A percentile compares a stretch with the other conserved stretches of the same genome.
Conservation (phyloP, 805 yeast genomes). For the Cyberlindnera subsufficiens region DNA sequence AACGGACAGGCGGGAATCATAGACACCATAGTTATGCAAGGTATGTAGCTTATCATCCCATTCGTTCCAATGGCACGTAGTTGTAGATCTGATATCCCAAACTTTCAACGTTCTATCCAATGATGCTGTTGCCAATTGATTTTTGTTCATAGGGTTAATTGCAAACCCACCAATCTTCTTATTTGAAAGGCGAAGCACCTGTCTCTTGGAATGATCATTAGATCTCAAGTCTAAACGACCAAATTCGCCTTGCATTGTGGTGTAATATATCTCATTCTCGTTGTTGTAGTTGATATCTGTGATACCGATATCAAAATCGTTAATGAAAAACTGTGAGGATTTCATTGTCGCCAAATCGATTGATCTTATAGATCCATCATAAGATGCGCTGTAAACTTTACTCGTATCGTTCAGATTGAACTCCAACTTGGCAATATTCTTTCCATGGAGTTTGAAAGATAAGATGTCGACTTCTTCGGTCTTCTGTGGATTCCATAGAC, state of each 20-base stretch:
- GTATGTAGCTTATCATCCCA: slow-evolving; percentile 34
- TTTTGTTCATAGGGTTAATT: slow-evolving; percentile 59
- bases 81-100: slow-evolving; percentile 74
- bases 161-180: slow-evolving; percentile 90
- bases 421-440: slow-evolving; percentile 59
- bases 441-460: slow-evolving; percentile 69
- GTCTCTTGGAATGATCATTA: slow-evolving; percentile 27
- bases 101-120: slow-evolving; percentile 77
- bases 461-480: slow-evolving; percentile 45
- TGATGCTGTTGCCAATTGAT: slow-evolving; percentile 82
- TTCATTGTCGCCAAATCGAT: slow-evolving; percentile 60
- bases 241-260: slow-evolving; percentile 79
- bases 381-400: slow-evolving; percentile 64
- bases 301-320: slow-evolving; percentile 55
- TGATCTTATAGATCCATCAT: slow-evolving; percentile 80
- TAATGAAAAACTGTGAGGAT: slow-evolving; percentile 57
- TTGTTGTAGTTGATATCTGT: slow-evolving; percentile 66
- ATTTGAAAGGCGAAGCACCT: slow-evolving; percentile 55
- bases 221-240: slow-evolving; percentile 66
- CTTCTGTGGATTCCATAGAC: slow-evolving; percentile 73
- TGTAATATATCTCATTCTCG: slow-evolving; percentile 55
- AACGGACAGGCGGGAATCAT: slow-evolving; percentile 70
- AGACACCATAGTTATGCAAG: slow-evolving; percentile 44
- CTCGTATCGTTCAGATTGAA: slow-evolving; percentile 44
- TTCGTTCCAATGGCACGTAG: slow-evolving; percentile 51